A percentile compares a stretch with the other conserved stretches of the same genome.
These are phyloP conservation scores for Rhizopus stolonifer DNA, from an alignment of 371 early-diverging fungal species.

Conservation along the genomic window DNA sequence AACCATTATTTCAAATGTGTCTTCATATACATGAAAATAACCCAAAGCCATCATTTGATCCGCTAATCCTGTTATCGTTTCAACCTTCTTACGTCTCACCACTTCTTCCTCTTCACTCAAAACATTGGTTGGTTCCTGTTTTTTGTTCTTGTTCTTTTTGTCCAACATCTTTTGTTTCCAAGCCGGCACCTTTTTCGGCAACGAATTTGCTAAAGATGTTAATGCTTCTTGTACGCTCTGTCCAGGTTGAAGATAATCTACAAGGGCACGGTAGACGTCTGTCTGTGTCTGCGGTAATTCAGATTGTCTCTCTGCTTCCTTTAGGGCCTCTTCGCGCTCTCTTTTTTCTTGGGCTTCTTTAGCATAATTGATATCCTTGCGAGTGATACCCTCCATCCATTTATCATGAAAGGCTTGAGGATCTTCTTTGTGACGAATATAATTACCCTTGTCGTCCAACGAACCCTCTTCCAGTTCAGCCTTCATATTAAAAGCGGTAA, in stretches of 20 bases:
- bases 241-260: conserved; percentile 65
- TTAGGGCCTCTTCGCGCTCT: conserved; percentile 44
- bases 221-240: conserved; percentile 74
- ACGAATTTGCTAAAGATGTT: conserved; percentile 57
- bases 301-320: conserved; percentile 55
- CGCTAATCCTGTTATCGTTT: conserved; percentile 68
- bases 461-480: conserved; percentile 85
- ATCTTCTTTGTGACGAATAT: conserved; percentile 76
- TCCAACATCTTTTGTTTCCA: conserved; percentile 55
- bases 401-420: conserved; percentile 83
- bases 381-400: conserved; percentile 83
- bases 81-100: conserved; percentile 51
- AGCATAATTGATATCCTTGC: conserved; percentile 75
- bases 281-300: conserved; percentile 46
- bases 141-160: conserved; percentile 63
- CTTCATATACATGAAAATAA: conserved; percentile 70
- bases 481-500: conserved; percentile 90
- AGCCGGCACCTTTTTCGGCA: conserved; percentile 53
- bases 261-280: conserved; percentile 58
- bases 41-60: conserved; percentile 80
- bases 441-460: conserved; percentile 84
- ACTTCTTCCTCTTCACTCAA: conserved; percentile 43
- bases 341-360: conserved; percentile 68
- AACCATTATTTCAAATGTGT: conserved; percentile 75
- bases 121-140: conserved; percentile 7